These are phyloP conservation scores for Marasmius fiardii DNA, from an alignment of 1,284 basidiomycete species.

Conservation along the genomic window DNA sequence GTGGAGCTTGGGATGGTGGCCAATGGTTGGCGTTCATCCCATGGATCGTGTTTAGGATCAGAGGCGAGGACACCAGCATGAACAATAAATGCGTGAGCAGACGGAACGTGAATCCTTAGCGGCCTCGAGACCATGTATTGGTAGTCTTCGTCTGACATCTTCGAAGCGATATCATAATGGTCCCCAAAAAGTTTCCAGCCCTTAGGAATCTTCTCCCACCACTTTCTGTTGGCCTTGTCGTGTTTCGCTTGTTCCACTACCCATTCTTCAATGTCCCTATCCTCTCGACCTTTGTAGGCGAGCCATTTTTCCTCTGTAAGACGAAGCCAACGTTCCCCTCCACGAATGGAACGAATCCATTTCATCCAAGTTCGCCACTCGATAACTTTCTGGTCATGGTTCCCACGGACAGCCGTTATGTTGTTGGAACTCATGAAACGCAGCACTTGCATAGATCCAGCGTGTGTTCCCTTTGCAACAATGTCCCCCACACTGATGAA, in stretches of 20 bases:
- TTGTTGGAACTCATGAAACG: slow-evolving; percentile 60
- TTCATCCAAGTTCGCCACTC: slow-evolving; percentile 85
- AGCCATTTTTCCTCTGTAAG: slow-evolving; percentile 41
- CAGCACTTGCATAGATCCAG: slow-evolving; percentile 62
- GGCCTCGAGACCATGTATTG: slow-evolving; percentile 71
- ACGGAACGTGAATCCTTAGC: slow-evolving; percentile 72
- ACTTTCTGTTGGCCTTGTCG: slow-evolving; percentile 35
- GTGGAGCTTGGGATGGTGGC: slow-evolving; percentile 48
- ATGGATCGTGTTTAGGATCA: slow-evolving; percentile 51
- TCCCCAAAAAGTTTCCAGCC: slow-evolving; percentile 73
- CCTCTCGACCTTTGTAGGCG: slow-evolving; percentile 26
- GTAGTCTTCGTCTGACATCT: slow-evolving; percentile 57
- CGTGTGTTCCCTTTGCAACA: slow-evolving; percentile 60
- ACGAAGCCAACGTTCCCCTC: slow-evolving; percentile 49
- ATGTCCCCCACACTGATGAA: slow-evolving; percentile 84
- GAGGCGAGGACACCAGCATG: slow-evolving; percentile 81
- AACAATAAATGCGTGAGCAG: slow-evolving; percentile 73
- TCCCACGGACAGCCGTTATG: slow-evolving; percentile 79
- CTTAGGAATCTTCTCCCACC: slow-evolving; percentile 54
- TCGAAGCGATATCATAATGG: slow-evolving; percentile 72
- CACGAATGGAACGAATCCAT: slow-evolving; percentile 50
- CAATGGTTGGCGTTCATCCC: slow-evolving; percentile 61
- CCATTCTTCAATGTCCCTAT: slow-evolving; percentile 42
- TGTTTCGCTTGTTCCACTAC: slow-evolving; percentile 34
- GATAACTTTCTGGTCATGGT: slow-evolving; percentile 86